phyloP scores from a whole-genome alignment of 1,139 yeast genomes.

The Scheffersomyces cryptocercus region DNA sequence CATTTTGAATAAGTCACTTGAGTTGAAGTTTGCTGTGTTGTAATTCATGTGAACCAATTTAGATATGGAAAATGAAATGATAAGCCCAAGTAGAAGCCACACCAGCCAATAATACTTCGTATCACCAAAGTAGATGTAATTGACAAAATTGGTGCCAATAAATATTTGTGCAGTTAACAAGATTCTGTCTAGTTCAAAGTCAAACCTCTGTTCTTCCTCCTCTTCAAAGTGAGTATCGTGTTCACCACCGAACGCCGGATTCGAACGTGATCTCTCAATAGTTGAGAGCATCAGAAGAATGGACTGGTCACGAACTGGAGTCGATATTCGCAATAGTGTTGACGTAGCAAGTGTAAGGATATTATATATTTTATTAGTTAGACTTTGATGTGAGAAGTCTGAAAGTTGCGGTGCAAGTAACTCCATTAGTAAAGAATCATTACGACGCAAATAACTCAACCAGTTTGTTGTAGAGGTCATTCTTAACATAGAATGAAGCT shows the following conservation, averaged over 20 bases:
- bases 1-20: constrained; percentile 5
- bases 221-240: constrained; percentile 1
- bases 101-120: constrained; percentile 14
- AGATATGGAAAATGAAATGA: not conserved
- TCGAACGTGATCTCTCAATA: constrained; percentile 1
- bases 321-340: constrained; percentile 43
- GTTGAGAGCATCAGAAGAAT: constrained; percentile 5
- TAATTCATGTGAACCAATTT: constrained; percentile 5
- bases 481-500: not conserved
- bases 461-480: not conserved
- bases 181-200: constrained; percentile 17
- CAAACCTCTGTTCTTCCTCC: constrained; percentile 11
- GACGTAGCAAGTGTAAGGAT: constrained; percentile 46
- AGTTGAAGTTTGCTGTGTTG: constrained; percentile 1
- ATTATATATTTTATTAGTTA: constrained; percentile 19
- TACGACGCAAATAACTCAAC: not conserved
- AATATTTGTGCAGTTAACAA: constrained; percentile 21
- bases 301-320: constrained; percentile 45
- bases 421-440: constrained; percentile 2
- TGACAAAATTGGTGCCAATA: constrained; percentile 18
- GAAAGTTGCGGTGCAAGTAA: constrained; percentile 14
- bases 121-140: constrained; percentile 8
- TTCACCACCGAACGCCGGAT: constrained; percentile 1
- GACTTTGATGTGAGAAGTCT: constrained; percentile 7
- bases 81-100: constrained; percentile 5